phyloP scores from a whole-genome alignment of 192 early-diverging fungal genomes.

The Linnemannia zychae region DNA sequence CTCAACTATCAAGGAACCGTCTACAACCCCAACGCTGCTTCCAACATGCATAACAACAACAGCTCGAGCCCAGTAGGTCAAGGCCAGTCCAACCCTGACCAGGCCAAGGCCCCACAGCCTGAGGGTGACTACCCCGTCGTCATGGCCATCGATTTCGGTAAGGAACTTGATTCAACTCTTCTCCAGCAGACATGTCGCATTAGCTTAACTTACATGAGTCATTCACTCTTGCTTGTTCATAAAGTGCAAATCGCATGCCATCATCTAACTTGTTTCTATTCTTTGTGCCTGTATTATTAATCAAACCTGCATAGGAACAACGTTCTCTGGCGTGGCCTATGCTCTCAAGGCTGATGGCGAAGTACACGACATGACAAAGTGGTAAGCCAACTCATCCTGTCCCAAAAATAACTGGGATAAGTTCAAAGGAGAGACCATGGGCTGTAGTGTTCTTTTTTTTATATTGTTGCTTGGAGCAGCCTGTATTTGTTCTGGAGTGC shows the following conservation, averaged over 20 bases:
- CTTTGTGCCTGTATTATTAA: constrained; percentile 16
- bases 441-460: background rate
- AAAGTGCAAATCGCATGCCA: background rate
- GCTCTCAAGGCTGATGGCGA: constrained; percentile 60
- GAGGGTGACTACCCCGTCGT: constrained; percentile 56
- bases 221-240: no score
- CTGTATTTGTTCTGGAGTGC: background rate
- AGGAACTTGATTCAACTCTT: background rate
- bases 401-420: background rate
- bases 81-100: constrained; percentile 16
- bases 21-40: constrained; percentile 17
- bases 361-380: constrained; percentile 61
- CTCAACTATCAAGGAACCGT: constrained; percentile 46
- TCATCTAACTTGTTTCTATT: background rate
- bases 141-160: constrained; percentile 62
- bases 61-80: constrained; percentile 4
- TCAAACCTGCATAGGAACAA: constrained; percentile 53
- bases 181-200: background rate
- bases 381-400: constrained; percentile 37
- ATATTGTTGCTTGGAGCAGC: background rate
- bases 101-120: constrained; percentile 38
- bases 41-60: constrained; percentile 15
- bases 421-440: background rate
- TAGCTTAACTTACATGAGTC: background rate
- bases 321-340: constrained; percentile 64